Evolutionary conservation across 2,329 filamentous ascomycete species (phyloP).

Genomic region (Neurospora sp.): DNA sequence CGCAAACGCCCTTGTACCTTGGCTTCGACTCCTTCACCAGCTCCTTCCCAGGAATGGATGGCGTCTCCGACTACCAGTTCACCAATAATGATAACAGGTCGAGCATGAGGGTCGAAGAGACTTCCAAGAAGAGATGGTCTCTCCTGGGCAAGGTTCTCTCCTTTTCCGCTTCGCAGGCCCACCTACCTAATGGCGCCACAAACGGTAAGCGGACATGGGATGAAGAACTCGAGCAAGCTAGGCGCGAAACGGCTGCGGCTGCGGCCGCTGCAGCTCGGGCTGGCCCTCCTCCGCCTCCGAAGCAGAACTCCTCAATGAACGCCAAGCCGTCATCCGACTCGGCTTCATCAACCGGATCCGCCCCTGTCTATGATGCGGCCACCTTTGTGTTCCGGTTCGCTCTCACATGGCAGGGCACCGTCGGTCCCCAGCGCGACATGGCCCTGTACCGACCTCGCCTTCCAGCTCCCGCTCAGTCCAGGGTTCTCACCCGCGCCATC

Average conservation of each 20-base stretch:
- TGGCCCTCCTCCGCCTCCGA: slow-evolving; percentile 27
- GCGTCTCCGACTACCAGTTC: slow-evolving; percentile 9
- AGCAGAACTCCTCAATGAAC: slow-evolving; percentile 22
- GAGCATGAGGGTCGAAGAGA: slow-evolving; percentile 16
- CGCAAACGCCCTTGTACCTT: slow-evolving; percentile 37
- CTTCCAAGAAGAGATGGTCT: slow-evolving; percentile 48
- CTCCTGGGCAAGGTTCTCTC: slow-evolving; percentile 54
- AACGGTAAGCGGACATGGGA: slow-evolving; percentile 22
- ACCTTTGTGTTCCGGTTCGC: slow-evolving; percentile 66
- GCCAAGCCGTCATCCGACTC: slow-evolving; percentile 34
- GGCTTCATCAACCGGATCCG: slow-evolving; percentile 43
- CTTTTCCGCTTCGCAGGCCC: slow-evolving; percentile 23
- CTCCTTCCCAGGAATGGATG: slow-evolving; percentile 11
- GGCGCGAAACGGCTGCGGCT: slow-evolving; percentile 39
- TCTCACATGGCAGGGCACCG: slow-evolving; percentile 27
- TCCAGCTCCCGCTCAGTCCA: slow-evolving; percentile 58
- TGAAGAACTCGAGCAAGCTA: slow-evolving; percentile 39
- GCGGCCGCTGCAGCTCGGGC: slow-evolving; percentile 21
- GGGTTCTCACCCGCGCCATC: slow-evolving; percentile 35
- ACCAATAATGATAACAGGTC: slow-evolving; percentile 1
- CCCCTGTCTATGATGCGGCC: slow-evolving; percentile 43
- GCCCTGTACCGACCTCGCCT: slow-evolving; percentile 59
- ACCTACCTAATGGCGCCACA: not conserved
- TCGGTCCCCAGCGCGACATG: slow-evolving; percentile 44
- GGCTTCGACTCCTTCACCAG: slow-evolving; percentile 38